Percentiles rank a stretch among this genome's conserved stretches.
Evolutionary conservation across 306 rosid genomes (phyloP).

Genomic region (Casuarina glauca): DNA sequence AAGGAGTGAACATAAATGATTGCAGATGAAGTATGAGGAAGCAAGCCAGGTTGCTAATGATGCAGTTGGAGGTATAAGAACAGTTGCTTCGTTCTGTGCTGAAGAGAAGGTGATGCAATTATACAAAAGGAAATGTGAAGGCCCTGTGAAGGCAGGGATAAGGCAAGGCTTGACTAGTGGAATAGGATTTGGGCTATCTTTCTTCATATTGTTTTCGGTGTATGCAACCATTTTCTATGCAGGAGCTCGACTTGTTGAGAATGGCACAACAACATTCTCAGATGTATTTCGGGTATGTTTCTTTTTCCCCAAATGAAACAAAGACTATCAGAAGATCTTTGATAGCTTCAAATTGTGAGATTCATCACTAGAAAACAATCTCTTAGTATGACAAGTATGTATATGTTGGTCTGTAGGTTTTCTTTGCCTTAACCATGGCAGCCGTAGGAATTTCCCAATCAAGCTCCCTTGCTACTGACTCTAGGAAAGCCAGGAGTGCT

Average conservation of each 20-base stretch:
- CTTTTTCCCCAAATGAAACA: no score
- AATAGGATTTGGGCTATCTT: conserved; percentile 72
- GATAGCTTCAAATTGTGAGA: neutral
- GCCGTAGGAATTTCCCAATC: conserved; percentile 64
- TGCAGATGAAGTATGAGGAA: conserved; percentile 82
- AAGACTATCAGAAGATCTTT: no score
- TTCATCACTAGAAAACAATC: neutral
- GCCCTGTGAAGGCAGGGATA: conserved; percentile 69
- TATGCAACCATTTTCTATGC: conserved; percentile 83
- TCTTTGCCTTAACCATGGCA: conserved; percentile 88
- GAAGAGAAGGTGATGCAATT: conserved; percentile 90
- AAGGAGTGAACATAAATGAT: neutral
- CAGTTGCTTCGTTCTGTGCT: conserved; percentile 85
- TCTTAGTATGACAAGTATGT: neutral
- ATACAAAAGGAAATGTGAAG: conserved; percentile 74
- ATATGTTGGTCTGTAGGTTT: conserved; percentile 53
- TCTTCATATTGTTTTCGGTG: conserved; percentile 57
- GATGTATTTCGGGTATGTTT: conserved; percentile 59
- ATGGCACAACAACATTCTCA: conserved; percentile 52
- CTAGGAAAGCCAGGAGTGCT: conserved; percentile 59
- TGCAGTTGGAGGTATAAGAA: conserved; percentile 91
- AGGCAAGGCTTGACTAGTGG: conserved; percentile 80
- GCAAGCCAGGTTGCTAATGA: conserved; percentile 92
- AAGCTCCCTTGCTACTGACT: conserved; percentile 60
- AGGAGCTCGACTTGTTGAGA: conserved; percentile 61